phyloP scores from a whole-genome alignment of 768 basidiomycete species.

The Coprinopsis cinerea region DNA sequence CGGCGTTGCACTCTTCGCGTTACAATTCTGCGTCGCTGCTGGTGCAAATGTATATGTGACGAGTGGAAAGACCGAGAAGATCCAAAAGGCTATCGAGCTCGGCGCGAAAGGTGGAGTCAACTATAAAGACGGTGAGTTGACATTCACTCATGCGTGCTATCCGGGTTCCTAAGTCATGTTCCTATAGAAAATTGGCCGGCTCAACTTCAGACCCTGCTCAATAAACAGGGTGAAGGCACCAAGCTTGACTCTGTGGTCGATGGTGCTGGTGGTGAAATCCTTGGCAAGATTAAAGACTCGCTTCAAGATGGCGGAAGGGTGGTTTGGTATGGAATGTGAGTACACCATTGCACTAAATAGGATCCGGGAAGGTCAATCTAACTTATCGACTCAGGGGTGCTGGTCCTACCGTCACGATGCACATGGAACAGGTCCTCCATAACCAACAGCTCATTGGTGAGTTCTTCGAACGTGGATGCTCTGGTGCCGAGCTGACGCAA shows the following conservation, averaged over 20 bases:
- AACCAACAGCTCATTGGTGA: constrained; percentile 70
- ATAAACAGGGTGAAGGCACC: constrained; percentile 22
- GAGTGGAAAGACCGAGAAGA: constrained; percentile 64
- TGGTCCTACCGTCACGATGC: constrained; percentile 51
- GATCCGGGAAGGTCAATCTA: too few relatives aligned
- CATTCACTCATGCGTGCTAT: too few relatives aligned
- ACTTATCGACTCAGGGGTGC: too few relatives aligned
- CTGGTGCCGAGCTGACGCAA: too few relatives aligned
- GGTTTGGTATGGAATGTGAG: constrained; percentile 65
- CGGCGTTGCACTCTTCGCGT: constrained; percentile 71
- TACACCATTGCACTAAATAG: too few relatives aligned
- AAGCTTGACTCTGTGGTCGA: constrained; percentile 61
- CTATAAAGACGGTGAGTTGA: constrained; percentile 56
- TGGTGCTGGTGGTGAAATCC: constrained; percentile 64
- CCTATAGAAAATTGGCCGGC: constrained; percentile 49
- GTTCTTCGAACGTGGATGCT: too few relatives aligned
- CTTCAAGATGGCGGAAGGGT: constrained; percentile 55
- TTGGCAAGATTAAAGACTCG: constrained; percentile 39
- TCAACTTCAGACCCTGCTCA: constrained; percentile 39
- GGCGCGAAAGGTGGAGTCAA: constrained; percentile 76
- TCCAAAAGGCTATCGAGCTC: constrained; percentile 54
- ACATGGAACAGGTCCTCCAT: constrained; percentile 73
- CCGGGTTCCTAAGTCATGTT: too few relatives aligned
- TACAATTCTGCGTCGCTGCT: constrained; percentile 70
- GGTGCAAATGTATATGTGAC: constrained; percentile 84